These are phyloP conservation scores for Phytophthora tentaculata DNA, from an alignment of 352 stramenopile species.

Conservation along the genomic window DNA sequence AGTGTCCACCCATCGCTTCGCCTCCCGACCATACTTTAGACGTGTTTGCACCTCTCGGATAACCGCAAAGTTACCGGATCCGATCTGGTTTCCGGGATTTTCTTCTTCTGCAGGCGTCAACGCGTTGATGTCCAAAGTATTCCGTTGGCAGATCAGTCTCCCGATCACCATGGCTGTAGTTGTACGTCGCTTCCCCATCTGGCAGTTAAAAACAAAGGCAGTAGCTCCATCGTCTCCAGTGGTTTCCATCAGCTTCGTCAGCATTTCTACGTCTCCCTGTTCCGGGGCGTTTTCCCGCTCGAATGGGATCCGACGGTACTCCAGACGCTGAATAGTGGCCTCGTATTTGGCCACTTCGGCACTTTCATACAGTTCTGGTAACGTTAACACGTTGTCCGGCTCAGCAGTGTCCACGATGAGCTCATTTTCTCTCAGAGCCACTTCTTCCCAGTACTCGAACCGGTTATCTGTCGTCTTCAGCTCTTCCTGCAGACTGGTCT, in stretches of 20 bases:
- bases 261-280: constrained; percentile 70
- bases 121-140: constrained; percentile 26
- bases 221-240: constrained; percentile 44
- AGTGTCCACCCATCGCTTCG: constrained; percentile 80
- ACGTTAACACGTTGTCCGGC: constrained; percentile 58
- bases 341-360: constrained; percentile 40
- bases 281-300: constrained; percentile 85
- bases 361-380: constrained; percentile 73
- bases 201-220: constrained; percentile 90
- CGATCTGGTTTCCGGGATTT: constrained; percentile 8
- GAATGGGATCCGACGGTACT: constrained; percentile 79
- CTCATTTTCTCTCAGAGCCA: constrained; percentile 70
- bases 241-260: constrained; percentile 65
- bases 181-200: constrained; percentile 87
- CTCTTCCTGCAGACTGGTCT: constrained; percentile 79
- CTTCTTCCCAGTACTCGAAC: constrained; percentile 88
- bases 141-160: constrained; percentile 68
- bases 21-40: constrained; percentile 55
- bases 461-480: constrained; percentile 44
- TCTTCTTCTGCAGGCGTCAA: constrained; percentile 10
- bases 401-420: constrained; percentile 47
- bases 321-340: constrained; percentile 51
- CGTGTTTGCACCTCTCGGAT: constrained; percentile 70
- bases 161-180: constrained; percentile 80
- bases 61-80: constrained; percentile 68